Conservation (phyloP, 2,329 filamentous ascomycete species). For the Dothideomycetes sp. region DNA sequence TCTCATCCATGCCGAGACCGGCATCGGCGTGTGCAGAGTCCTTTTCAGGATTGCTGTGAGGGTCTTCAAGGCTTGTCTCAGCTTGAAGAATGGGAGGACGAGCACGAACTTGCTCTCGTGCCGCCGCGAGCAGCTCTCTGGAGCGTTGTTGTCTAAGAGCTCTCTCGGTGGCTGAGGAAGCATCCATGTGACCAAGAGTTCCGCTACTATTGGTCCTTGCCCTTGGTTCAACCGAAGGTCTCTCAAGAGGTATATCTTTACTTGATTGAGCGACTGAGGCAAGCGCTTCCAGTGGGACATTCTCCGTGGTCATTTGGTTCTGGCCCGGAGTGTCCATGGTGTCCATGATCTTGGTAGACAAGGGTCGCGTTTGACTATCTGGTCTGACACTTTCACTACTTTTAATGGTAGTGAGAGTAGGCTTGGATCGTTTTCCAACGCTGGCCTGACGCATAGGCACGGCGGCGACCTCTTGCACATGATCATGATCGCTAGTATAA, state of each 20-base stretch:
- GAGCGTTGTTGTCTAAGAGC: neutral
- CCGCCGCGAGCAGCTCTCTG: neutral
- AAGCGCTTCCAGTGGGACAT: neutral
- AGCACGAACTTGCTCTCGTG: conserved; percentile 1
- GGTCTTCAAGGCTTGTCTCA: neutral
- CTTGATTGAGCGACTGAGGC: neutral
- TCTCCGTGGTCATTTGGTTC: neutral
- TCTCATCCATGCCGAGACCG: conserved; percentile 8
- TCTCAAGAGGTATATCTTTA: too few relatives aligned
- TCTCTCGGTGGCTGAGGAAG: neutral
- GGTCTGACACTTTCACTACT: conserved; percentile 24
- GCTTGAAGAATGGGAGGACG: conserved; percentile 15
- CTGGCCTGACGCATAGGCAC: conserved; percentile 36
- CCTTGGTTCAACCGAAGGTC: too few relatives aligned
- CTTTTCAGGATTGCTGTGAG: conserved; percentile 18
- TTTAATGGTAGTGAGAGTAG: conserved; percentile 36
- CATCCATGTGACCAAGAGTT: neutral
- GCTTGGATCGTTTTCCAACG: conserved; percentile 35
- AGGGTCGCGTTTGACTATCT: conserved; percentile 5
- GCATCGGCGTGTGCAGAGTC: conserved; percentile 15
- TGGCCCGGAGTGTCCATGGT: neutral
- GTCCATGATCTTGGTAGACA: neutral
- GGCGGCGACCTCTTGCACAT: conserved; percentile 19
- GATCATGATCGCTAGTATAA: neutral
- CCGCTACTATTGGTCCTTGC: neutral